Evolutionary conservation across 768 basidiomycete genomes (phyloP), one percentile per base, ranked within the genome.

Genomic region (Pleurotus sapidus): DNA sequence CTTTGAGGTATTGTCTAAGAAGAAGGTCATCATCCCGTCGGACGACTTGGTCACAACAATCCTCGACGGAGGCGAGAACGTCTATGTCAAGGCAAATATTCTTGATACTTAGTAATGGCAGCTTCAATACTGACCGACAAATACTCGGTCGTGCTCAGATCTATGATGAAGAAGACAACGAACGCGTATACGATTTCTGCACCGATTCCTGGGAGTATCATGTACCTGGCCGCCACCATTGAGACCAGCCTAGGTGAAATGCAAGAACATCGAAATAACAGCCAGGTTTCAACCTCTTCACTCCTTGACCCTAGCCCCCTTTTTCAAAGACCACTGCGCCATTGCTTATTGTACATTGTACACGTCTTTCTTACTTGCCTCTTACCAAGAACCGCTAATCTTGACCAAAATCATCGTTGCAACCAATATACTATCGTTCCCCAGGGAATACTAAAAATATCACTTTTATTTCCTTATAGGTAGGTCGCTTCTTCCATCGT

Each of bases 51-150:
- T 56, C 40, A 56, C 55, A n/a, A 34, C 55, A 18, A 18, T 56
- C 6, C 47, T 56, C 43, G 55, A 56, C 25, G 55, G 55, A 11
- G 55, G 55, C 15, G 55, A 56, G 24, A 56, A 46, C 24, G 55
- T 56, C 6, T 56, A 56, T 46, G 55, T 46, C 15, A 56, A 56
- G 34, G 55, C 47, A 18, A 23, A 40, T 46, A 27, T 34, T n/a
- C 15, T 8, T 9, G 23, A 4, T 42, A 4, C 24, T 17, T 3
- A 20, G 14, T 46, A 45, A 45, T 15, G 2, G n/a, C 2, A 15
- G 40, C 3, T 27, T n/a, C n/a, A n/a, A n/a, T 23, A 11, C 3
- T 24, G 14, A 15, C 45, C 24, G n/a, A 8, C 18, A 1, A 6
- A 27, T 27, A 27, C 27, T 6, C 5, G 27, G 27, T 27, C 27